A percentile compares a stretch with the other conserved stretches of the same genome.
Conservation (phyloP, 345 rosid genomes). For the Turnera subulata region DNA sequence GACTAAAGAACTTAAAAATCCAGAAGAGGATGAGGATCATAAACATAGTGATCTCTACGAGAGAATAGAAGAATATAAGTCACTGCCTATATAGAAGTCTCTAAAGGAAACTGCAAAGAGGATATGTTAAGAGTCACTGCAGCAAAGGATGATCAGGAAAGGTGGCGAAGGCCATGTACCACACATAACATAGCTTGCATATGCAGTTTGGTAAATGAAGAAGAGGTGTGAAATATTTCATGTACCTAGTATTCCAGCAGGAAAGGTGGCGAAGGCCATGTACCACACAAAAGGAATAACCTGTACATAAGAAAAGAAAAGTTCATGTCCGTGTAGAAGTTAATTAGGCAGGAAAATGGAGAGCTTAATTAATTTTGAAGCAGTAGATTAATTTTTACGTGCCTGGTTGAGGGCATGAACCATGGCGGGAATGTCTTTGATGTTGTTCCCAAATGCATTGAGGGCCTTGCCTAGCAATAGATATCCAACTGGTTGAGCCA, state of each 20-base stretch:
- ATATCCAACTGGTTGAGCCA: constrained; percentile 59
- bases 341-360: not conserved
- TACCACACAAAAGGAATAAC: constrained; percentile 64
- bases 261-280: constrained; percentile 67
- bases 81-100: too few relatives aligned
- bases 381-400: not conserved
- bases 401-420: constrained; percentile 44
- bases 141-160: too few relatives aligned
- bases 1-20: too few relatives aligned
- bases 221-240: not conserved
- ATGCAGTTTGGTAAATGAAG: too few relatives aligned
- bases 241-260: constrained; percentile 64
- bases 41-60: too few relatives aligned
- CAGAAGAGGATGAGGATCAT: too few relatives aligned
- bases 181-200: too few relatives aligned
- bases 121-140: too few relatives aligned
- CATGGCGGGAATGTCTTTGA: constrained; percentile 21
- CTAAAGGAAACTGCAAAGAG: too few relatives aligned
- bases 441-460: constrained; percentile 44
- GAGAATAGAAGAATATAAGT: too few relatives aligned
- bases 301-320: constrained; percentile 2
- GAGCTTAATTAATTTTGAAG: not conserved
- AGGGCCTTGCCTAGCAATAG: constrained; percentile 57
- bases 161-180: constrained; percentile 67
- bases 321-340: not conserved